Evolutionary conservation across 2,329 filamentous ascomycete species (phyloP).

Genomic region (Aspergillus intermedius): DNA sequence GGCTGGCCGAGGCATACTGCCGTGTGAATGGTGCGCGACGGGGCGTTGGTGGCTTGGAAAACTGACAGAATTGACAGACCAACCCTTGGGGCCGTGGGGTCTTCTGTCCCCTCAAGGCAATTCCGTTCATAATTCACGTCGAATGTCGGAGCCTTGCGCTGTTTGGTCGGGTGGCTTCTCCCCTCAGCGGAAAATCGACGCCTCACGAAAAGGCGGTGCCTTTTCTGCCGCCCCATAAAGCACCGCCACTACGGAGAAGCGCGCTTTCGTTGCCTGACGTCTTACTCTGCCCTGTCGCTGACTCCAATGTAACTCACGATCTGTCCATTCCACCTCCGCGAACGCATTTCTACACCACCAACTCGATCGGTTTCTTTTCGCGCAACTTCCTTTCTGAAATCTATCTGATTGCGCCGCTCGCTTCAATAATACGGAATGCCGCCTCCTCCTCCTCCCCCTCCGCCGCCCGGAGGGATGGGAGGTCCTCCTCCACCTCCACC

Average conservation of each 20-base stretch:
- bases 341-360: neutral
- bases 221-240: slow-evolving; percentile 16
- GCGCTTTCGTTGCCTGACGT: slow-evolving; percentile 15
- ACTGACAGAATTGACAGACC: slow-evolving; percentile 35
- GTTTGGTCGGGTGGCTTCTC: neutral
- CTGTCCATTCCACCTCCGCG: neutral
- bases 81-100: slow-evolving; percentile 17
- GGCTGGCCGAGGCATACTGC: slow-evolving; percentile 11
- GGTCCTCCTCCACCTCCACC: slow-evolving; percentile 61
- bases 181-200: neutral
- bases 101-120: slow-evolving; percentile 24
- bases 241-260: slow-evolving; percentile 14
- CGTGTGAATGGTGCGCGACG: slow-evolving; percentile 17
- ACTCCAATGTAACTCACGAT: slow-evolving; percentile 8
- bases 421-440: slow-evolving; percentile 28
- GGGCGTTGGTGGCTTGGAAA: slow-evolving; percentile 19
- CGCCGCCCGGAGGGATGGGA: slow-evolving; percentile 50
- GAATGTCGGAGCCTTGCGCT: too few species aligned
- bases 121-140: slow-evolving; percentile 26
- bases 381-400: neutral
- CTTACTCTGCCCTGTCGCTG: slow-evolving; percentile 14
- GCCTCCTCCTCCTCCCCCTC: slow-evolving; percentile 60
- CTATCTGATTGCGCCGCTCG: slow-evolving; percentile 5
- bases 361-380: neutral
- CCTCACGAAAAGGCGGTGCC: slow-evolving; percentile 23